Conservation (phyloP, 345 rosid genomes). For the Eucalyptus melliodora region DNA sequence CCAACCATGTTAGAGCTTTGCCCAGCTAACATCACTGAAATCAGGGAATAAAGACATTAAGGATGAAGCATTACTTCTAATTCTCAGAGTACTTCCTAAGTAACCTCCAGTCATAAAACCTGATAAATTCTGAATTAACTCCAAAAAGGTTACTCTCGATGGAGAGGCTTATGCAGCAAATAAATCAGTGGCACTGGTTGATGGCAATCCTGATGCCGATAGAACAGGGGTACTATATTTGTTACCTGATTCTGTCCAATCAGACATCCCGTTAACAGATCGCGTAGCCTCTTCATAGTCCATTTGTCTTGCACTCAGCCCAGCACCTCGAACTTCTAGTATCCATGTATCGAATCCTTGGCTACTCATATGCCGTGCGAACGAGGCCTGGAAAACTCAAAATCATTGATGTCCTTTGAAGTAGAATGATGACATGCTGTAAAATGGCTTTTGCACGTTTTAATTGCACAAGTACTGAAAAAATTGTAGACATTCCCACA, state of each 20-base stretch:
- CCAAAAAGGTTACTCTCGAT: neutral
- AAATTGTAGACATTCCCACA: neutral
- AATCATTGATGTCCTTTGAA: neutral
- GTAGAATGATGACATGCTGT: neutral
- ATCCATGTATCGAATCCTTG: conserved; percentile 90
- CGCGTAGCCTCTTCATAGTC: conserved; percentile 7
- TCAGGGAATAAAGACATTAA: neutral
- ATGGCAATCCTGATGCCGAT: neutral
- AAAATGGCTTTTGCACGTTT: neutral
- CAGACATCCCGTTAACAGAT: neutral
- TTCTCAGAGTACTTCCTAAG: neutral
- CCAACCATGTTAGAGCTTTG: neutral
- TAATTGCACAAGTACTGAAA: neutral
- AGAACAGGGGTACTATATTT: neutral
- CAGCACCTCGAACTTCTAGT: conserved; percentile 81
- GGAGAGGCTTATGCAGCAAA: neutral
- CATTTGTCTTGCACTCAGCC: conserved; percentile 36
- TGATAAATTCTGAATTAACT: conserved; percentile 20
- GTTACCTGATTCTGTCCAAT: neutral
- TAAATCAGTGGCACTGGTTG: neutral
- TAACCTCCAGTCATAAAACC: conserved; percentile 25
- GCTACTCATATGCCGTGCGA: conserved; percentile 70
- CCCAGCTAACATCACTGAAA: neutral
- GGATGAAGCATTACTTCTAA: neutral
- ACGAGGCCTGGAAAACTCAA: conserved; percentile 37